A percentile compares a stretch with the other conserved stretches of the same genome.
Conservation (phyloP, 495 filamentous ascomycete genomes). For the Darksidea phi region DNA sequence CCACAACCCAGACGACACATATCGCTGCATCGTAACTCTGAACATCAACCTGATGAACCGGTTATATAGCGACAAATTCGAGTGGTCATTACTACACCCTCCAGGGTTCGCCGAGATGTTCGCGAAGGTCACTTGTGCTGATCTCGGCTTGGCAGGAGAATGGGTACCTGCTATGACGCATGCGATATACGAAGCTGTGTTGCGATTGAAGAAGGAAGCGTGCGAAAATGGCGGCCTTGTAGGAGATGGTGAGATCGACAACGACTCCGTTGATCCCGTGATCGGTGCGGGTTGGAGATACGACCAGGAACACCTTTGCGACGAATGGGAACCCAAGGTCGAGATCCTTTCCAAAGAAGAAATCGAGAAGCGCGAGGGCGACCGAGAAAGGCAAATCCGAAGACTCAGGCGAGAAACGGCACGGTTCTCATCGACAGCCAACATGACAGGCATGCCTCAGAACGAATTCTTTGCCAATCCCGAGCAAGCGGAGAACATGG, state of each 20-base stretch:
- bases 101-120: constrained; percentile 89
- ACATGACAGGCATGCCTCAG: constrained; percentile 63
- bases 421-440: constrained; percentile 79
- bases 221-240: constrained; percentile 83
- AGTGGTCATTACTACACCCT: constrained; percentile 94
- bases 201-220: constrained; percentile 92
- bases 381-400: constrained; percentile 86
- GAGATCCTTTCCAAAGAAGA: constrained; percentile 90
- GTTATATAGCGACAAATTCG: constrained; percentile 95
- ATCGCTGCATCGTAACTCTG: constrained; percentile 84
- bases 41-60: constrained; percentile 91
- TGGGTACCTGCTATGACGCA: constrained; percentile 94
- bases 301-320: constrained; percentile 82
- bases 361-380: constrained; percentile 95
- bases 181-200: constrained; percentile 92
- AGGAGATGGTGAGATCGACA: constrained; percentile 77
- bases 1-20: constrained; percentile 83
- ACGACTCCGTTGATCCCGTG: constrained; percentile 71
- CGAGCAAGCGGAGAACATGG: constrained; percentile 63
- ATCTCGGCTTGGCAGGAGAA: constrained; percentile 84
- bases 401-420: constrained; percentile 87
- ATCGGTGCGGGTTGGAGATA: constrained; percentile 89
- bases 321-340: constrained; percentile 93
- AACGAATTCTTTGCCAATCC: constrained; percentile 44
- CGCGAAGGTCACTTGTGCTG: constrained; percentile 86